Evolutionary conservation across 225 moss, liverwort and hornwort genomes (phyloP), one percentile per base, ranked within the genome.

Genomic region (Asterella californica): DNA sequence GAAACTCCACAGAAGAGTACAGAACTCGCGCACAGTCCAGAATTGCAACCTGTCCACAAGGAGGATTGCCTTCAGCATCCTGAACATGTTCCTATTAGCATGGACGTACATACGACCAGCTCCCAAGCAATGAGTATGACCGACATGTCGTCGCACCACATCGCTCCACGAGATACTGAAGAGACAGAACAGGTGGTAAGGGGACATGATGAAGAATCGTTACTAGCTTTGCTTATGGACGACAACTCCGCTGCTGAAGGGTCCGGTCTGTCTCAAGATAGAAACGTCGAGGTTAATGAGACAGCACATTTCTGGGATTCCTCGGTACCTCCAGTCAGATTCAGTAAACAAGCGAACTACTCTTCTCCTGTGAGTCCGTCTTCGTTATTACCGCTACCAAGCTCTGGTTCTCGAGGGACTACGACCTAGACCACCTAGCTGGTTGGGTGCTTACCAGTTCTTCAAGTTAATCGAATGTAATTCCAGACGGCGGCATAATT

Each of bases 181-280:
- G 81, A 48, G 34, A 68, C 30, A 66, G 81, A 75, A 81, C 83
- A 46, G 37, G 42, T 78, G 70, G 89, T 81, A 50, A 90, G 84
- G 76, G 91, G 88, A 83, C 85, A 91, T 66, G 94, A 92, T 72
- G 94, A 93, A 86, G 93, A 94, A 65, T 94, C 94, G 50, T 87
- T 97, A 80, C 86, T 97, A 52, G 93, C 93, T 29, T 89, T 97
- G 82, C 88, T 97, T 49, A 74, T 94, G 84, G 92, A 92, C 83
- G 93, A 92, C 48, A 82, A 67, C 65, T 86, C 86, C 72, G 78
- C 86, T 55, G 81, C 85, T 22, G 85, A 71, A 37, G 74, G 76
- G 71, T 90, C 87, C 76, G 81, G 79, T 64, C 80, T 87, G 65
- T 82, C 86, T 62, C 81, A 87, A 68, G 79, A 50, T 37, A 62